Evolutionary conservation across 1,284 basidiomycete species (phyloP), one percentile per base, ranked within the genome.

Genomic region (Apiotrichum siamense): DNA sequence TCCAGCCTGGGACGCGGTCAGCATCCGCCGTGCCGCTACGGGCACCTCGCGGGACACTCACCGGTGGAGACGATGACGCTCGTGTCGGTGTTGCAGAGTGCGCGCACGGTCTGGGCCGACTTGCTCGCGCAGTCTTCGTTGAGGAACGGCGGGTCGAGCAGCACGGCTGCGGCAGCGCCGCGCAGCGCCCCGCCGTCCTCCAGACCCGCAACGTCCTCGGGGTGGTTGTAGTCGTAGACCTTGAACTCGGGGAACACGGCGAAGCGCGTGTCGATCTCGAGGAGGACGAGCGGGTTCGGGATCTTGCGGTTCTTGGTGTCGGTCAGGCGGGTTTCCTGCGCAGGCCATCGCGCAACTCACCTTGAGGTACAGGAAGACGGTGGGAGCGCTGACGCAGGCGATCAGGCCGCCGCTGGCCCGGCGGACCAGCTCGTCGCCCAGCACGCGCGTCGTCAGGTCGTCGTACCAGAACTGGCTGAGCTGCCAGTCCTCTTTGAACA

Each of bases 391-490:
- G 36, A 54, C 42, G 35, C 33, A 32, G 12, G 41, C 48, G 23
- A 54, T 46, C 21, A 41, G 17, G 9, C 52, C 52, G 27, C 47
- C 52, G 12, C 31, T 32, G 25, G 52, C 52, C 26, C 36, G 44
- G 3, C 7, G 13, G 11, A 49, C 35, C 7, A 29, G n/a, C 44
- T 54, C 52, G 15, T 42, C 36, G 9, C 44, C 52, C 13, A 54
- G 23, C 27, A 26, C 38, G 11, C 21, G 21, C 2, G 52, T 36
- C 6, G 44, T 54, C 4, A 23, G 23, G 27, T 42, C 52, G 39
- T 54, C 52, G 38, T 54, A 49, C 52, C 52, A 54, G 47, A 54
- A 54, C 52, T 54, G 52, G 47, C 47, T 49, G 43, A 54, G 42
- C 18, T 48, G 47, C 52, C 52, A 54, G 33, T 46, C 32, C 52